These are phyloP conservation scores for Pyronema omphalodes DNA, from an alignment of 495 filamentous ascomycete species.

Conservation along the genomic window DNA sequence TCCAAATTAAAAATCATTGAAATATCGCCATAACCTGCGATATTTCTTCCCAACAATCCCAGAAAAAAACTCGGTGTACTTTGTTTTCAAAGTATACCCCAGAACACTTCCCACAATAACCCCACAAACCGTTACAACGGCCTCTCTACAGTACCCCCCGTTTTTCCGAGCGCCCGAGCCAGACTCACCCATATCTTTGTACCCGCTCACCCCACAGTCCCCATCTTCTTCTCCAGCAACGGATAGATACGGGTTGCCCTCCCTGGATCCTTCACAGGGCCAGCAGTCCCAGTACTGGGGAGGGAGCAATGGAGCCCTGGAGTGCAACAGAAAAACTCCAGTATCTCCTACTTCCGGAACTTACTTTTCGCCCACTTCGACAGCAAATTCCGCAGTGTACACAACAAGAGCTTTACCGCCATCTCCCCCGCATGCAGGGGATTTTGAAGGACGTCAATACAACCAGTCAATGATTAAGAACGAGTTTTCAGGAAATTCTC, in stretches of 20 bases:
- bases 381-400: constrained; percentile 14
- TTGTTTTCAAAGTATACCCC: constrained; percentile 17
- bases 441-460: constrained; percentile 17
- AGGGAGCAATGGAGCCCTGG: constrained; percentile 8
- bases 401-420: constrained; percentile 13
- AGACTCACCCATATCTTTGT: constrained; percentile 18
- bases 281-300: constrained; percentile 25
- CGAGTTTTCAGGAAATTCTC: constrained; percentile 14
- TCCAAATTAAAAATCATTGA: too few relatives aligned
- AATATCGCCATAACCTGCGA: too few relatives aligned
- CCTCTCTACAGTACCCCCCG: constrained; percentile 21
- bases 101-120: constrained; percentile 11
- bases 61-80: constrained; percentile 10
- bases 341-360: constrained; percentile 1
- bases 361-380: constrained; percentile 12
- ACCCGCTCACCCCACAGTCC: constrained; percentile 22
- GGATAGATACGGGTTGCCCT: constrained; percentile 21
- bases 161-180: constrained; percentile 17
- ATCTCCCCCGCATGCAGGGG: constrained; percentile 20
- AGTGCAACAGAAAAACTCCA: not conserved
- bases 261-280: constrained; percentile 24
- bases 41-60: not conserved
- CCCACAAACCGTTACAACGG: constrained; percentile 18
- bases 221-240: constrained; percentile 19
- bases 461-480: constrained; percentile 10